Conservation (phyloP, 106 monocot species). For the Apostasia shenzhenica region DNA sequence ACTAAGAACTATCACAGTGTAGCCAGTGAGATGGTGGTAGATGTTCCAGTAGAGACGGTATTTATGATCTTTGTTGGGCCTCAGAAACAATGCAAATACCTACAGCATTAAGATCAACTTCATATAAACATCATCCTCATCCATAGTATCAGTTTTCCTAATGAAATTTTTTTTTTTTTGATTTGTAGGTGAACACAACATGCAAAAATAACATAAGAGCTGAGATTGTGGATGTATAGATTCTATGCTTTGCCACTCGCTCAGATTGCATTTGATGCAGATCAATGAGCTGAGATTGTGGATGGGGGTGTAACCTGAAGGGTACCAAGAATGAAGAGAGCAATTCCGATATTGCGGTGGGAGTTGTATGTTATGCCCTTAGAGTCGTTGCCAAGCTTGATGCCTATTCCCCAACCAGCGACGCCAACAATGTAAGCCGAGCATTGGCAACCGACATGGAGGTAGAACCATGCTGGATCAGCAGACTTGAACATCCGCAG, state of each 20-base stretch:
- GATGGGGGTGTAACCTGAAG: conserved; percentile 51
- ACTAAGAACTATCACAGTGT: conserved; percentile 49
- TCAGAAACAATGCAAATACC: conserved; percentile 69
- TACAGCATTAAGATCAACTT: conserved; percentile 4
- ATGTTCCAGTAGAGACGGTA: conserved; percentile 66
- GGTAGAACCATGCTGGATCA: conserved; percentile 89
- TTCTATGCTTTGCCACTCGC: no score
- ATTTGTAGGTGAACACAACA: not conserved
- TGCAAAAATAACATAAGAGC: not conserved
- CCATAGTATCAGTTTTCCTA: not conserved
- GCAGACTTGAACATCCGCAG: conserved; percentile 58
- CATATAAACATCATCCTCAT: not conserved
- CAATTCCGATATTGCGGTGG: conserved; percentile 63
- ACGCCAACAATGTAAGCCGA: conserved; percentile 68
- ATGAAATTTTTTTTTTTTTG: no score
- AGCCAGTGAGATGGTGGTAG: conserved; percentile 69
- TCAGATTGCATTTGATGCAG: no score
- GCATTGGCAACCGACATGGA: conserved; percentile 62
- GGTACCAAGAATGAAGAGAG: conserved; percentile 73
- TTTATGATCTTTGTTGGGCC: conserved; percentile 71
- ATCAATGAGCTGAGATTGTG: not conserved
- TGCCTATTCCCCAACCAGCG: conserved; percentile 73
- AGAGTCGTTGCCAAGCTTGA: conserved; percentile 78
- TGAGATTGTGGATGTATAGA: not conserved
- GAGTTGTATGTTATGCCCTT: conserved; percentile 39